Conservation (phyloP, 106 monocot species). For the Alisma plantagoaquatica region DNA sequence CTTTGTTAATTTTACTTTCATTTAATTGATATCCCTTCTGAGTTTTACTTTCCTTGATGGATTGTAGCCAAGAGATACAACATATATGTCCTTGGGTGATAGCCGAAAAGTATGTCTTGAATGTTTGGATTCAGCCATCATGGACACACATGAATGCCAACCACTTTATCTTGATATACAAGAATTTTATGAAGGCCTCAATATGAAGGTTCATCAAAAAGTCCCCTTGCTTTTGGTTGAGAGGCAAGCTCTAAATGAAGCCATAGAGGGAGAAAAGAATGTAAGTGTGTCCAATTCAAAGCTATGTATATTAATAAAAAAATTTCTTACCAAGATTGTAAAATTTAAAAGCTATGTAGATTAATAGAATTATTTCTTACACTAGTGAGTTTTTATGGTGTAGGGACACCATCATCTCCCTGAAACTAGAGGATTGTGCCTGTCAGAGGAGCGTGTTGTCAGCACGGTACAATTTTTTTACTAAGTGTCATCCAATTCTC, state of each 20-base stretch:
- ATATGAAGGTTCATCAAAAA: conserved; percentile 93
- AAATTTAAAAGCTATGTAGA: too few relatives aligned
- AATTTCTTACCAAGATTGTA: too few relatives aligned
- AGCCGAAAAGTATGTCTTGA: conserved; percentile 82
- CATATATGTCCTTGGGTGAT: conserved; percentile 79
- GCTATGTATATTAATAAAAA: too few relatives aligned
- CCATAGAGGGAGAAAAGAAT: conserved; percentile 96
- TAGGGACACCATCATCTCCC: conserved; percentile 90
- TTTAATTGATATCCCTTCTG: too few relatives aligned
- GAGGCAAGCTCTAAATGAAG: conserved; percentile 97
- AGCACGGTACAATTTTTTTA: conserved; percentile 57
- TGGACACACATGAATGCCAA: conserved; percentile 96
- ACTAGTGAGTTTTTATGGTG: background rate
- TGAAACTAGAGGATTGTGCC: conserved; percentile 89
- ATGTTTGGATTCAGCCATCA: conserved; percentile 83
- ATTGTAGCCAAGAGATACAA: conserved; percentile 50
- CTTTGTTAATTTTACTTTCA: too few relatives aligned
- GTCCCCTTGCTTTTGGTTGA: conserved; percentile 97
- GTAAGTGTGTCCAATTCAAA: too few relatives aligned
- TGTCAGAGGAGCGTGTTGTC: conserved; percentile 89
- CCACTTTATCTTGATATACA: conserved; percentile 85
- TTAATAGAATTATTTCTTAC: too few relatives aligned
- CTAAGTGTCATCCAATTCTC: background rate
- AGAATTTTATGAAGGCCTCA: conserved; percentile 96
- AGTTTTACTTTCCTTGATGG: too few relatives aligned